These are phyloP conservation scores for Corymbia maculata DNA, from an alignment of 345 rosid genomes.

Conservation along the genomic window DNA sequence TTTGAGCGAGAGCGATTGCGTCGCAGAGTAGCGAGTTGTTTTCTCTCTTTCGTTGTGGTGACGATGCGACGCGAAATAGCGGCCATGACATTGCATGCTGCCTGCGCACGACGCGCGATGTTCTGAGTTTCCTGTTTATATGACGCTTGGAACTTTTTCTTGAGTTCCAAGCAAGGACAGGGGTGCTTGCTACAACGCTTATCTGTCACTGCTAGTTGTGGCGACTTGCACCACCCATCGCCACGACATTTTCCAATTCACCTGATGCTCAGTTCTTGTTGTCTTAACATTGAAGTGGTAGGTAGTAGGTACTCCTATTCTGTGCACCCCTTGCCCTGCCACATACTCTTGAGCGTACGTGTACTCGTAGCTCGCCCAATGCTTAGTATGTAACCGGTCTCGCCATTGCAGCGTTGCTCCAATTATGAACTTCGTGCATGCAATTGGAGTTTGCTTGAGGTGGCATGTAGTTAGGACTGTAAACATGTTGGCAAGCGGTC, in stretches of 20 bases:
- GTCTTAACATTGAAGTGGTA: neutral
- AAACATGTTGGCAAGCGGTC: neutral
- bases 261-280: neutral
- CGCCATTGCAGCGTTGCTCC: rapidly evolving
- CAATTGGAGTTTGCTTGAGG: neutral
- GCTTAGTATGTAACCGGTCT: neutral
- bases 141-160: neutral
- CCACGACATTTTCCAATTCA: neutral
- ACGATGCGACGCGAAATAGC: neutral
- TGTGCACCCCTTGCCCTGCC: neutral
- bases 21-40: neutral
- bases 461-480: neutral
- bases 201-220: no score
- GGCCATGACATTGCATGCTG: neutral
- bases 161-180: neutral
- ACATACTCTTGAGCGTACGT: neutral
- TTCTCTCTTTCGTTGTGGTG: neutral
- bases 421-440: neutral
- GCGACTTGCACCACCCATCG: no score
- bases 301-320: neutral
- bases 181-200: neutral
- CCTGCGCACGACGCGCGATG: neutral
- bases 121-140: neutral
- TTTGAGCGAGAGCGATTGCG: neutral
- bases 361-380: neutral